Conservation (phyloP, 306 rosid species). For the Pterocarpus santalinus region DNA sequence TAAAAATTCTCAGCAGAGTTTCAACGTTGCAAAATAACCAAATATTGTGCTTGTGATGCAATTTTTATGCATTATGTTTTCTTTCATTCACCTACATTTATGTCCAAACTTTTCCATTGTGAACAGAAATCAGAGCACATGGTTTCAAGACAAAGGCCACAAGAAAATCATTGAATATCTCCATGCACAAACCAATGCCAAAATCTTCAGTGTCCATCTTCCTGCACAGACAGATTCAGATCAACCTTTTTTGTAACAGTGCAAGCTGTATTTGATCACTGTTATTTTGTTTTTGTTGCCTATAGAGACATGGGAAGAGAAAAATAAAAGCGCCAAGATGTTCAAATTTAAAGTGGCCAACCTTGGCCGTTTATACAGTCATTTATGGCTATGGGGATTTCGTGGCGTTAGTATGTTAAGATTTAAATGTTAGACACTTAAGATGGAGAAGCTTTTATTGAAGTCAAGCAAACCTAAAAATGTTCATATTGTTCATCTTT, state of each 20-base stretch:
- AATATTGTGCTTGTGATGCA: not conserved
- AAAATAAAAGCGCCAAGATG: constrained; percentile 7
- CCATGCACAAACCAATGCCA: constrained; percentile 2
- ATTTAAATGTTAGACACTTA: not conserved
- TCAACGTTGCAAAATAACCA: not conserved
- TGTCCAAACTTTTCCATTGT: constrained; percentile 22
- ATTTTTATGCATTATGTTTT: not conserved
- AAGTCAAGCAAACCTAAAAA: constrained; percentile 20
- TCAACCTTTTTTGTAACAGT: constrained; percentile 10
- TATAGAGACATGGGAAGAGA: not conserved
- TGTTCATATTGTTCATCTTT: not conserved
- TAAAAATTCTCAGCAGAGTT: not conserved
- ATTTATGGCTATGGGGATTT: constrained; percentile 38
- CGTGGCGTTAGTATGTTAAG: not conserved
- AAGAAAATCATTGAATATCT: constrained; percentile 46
- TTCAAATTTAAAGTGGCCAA: not conserved
- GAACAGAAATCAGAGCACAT: constrained; percentile 80
- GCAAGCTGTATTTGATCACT: constrained; percentile 24
- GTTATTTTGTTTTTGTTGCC: constrained; percentile 21
- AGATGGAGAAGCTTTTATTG: not conserved
- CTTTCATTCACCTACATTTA: not conserved
- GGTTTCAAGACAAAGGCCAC: constrained; percentile 67
- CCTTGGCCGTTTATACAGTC: not conserved
- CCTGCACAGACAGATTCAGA: constrained; percentile 1
- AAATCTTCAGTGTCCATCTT: constrained; percentile 22